Conservation (phyloP, 176 grass and related monocot species). For the Oryza australiensis region DNA sequence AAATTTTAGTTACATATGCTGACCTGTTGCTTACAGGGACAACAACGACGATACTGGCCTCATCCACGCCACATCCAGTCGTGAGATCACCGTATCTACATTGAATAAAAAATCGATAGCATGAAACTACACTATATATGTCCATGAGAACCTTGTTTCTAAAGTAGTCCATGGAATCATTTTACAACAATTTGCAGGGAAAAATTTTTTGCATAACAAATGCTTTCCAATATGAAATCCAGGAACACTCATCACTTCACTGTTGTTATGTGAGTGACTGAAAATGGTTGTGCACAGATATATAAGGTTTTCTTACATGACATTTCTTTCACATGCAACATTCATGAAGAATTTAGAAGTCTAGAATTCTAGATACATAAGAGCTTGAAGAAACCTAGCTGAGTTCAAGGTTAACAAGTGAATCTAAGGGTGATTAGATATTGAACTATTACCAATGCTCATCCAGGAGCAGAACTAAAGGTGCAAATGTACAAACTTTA, state of each 20-base stretch:
- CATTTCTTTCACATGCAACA: conserved; percentile 5
- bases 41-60: no score
- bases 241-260: background rate
- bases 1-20: no score
- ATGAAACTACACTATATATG: background rate
- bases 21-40: no score
- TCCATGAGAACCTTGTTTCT: background rate
- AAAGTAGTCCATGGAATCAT: conserved; percentile 11
- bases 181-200: conserved; percentile 10
- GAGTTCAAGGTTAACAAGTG: conserved; percentile 14
- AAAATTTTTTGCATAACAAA: background rate
- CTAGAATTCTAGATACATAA: conserved; percentile 5
- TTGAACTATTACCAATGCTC: background rate
- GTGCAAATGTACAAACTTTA: background rate
- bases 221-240: background rate
- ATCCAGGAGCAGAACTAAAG: background rate
- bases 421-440: background rate
- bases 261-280: background rate
- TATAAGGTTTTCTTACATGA: background rate
- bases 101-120: conserved; percentile 14
- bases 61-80: no score
- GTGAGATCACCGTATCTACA: background rate
- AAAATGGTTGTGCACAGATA: conserved; percentile 5
- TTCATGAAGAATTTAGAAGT: background rate
- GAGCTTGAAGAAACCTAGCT: background rate